phyloP scores from a whole-genome alignment of 129 eudicot genomes.

The Flaveria bidentis region DNA sequence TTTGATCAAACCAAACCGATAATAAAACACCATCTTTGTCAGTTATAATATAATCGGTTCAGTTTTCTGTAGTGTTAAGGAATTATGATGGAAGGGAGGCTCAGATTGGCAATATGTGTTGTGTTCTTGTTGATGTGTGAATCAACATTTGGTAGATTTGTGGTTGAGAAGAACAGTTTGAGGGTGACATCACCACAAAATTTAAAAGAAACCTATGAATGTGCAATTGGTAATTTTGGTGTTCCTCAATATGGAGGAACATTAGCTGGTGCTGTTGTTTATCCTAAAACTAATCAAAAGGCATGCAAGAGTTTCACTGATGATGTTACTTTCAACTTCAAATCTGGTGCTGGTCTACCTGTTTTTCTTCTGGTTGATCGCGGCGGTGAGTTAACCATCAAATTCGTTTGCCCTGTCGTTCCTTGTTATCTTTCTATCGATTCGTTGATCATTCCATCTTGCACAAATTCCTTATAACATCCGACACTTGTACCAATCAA shows the following conservation, averaged over 20 bases:
- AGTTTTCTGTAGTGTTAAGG: slow-evolving; percentile 26
- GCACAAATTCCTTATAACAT: not conserved
- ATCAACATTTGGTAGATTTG: slow-evolving; percentile 47
- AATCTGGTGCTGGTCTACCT: slow-evolving; percentile 55
- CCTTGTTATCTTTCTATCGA: not conserved
- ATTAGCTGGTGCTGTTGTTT: slow-evolving; percentile 55
- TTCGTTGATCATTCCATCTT: not conserved
- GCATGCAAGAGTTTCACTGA: slow-evolving; percentile 49
- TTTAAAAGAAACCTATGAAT: slow-evolving; percentile 48
- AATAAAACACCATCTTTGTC: not conserved
- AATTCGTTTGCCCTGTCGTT: not conserved
- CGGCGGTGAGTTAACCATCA: slow-evolving; percentile 41
- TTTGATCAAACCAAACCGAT: not conserved
- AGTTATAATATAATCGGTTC: slow-evolving; percentile 9
- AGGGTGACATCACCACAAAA: slow-evolving; percentile 54
- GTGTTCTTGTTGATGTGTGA: slow-evolving; percentile 27
- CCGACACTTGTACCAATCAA: not conserved
- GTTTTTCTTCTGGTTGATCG: slow-evolving; percentile 60
- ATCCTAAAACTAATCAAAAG: slow-evolving; percentile 46
- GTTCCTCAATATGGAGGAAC: slow-evolving; percentile 65
- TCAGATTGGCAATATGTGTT: slow-evolving; percentile 28
- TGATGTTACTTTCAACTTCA: slow-evolving; percentile 50
- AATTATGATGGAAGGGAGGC: slow-evolving; percentile 32
- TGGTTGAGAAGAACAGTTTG: slow-evolving; percentile 63
- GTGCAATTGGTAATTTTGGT: slow-evolving; percentile 69